Percentiles rank a stretch among this genome's conserved stretches.
phyloP scores from a whole-genome alignment of 495 filamentous ascomycete species.

The Extremus antarcticus region DNA sequence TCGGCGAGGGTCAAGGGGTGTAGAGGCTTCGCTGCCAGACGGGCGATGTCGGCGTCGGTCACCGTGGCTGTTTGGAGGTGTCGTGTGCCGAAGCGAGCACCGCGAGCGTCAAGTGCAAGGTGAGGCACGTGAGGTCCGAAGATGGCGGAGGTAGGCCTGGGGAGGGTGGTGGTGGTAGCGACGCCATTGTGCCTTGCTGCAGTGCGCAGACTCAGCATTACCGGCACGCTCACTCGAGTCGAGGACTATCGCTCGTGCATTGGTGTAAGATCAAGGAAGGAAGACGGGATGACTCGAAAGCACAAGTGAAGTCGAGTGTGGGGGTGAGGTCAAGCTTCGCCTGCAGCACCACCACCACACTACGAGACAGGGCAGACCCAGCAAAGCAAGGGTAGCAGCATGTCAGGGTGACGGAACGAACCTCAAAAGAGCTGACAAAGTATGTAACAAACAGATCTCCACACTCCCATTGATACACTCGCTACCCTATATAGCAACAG shows the following conservation, averaged over 20 bases:
- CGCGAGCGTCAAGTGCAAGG: background rate
- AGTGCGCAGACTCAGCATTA: conserved; percentile 16
- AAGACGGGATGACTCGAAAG: background rate
- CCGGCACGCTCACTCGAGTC: background rate
- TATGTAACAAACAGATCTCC: background rate
- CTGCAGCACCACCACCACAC: background rate
- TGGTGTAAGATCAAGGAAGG: background rate
- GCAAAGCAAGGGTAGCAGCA: background rate
- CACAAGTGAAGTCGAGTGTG: background rate
- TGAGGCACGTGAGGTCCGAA: background rate
- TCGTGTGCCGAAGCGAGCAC: background rate
- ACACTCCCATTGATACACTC: background rate
- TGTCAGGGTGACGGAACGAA: too few relatives aligned
- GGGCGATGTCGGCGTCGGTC: conserved; percentile 62
- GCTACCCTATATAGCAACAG: background rate
- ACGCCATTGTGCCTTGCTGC: conserved; percentile 16
- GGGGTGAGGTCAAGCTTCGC: background rate
- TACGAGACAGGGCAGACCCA: background rate
- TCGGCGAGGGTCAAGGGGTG: conserved; percentile 78
- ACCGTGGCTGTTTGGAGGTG: conserved; percentile 25
- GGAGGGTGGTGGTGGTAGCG: too few relatives aligned
- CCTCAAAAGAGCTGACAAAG: too few relatives aligned
- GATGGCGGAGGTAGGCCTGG: too few relatives aligned
- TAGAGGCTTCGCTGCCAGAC: conserved; percentile 64
- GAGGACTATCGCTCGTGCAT: background rate